Base-by-base conservation (phyloP, 176 grass and related monocot genomes). In the Areca catechu region DNA sequence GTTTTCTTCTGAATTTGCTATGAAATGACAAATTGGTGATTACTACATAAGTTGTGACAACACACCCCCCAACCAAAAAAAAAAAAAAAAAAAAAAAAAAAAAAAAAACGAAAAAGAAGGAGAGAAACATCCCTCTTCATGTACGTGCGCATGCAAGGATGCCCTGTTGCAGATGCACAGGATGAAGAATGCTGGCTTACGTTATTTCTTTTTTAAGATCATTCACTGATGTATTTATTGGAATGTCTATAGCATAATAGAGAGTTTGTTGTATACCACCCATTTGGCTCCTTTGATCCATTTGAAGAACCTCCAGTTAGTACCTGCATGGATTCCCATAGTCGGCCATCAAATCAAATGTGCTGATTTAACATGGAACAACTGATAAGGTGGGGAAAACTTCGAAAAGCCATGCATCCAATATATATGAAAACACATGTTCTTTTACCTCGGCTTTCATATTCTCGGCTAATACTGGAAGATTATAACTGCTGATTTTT, bases 401-500 rank as follows among this genome's bases (percentile, higher is more conserved):
- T 9, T 37, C 30, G 9, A 37, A 37, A 37, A 37, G 30, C 30
- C 7, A 10, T 37, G 30, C 30, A 37, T 37, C 30, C 30, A 37
- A 37, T 10, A 37, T 37, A 37, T 37, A 37, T 37, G 3, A 30
- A n/a, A 22, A 25, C 51, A 24, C 65, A 25, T 1, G 0, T 25
- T 25, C 19, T 15, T 56, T 57, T 61, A 95, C 80, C 83, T 89
- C 81, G 4, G 62, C 51, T 68, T 85, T 79, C 58, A 68, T 73
- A 30, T 72, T 72, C 66, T 92, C 80, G 58, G 70, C 81, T 64
- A 98, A 63, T 21, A 92, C 66, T 4, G 87, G 93, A 3, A 92
- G 84, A 64, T 77, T 98, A 61, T 92, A 98, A 62, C 87, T 88
- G 66, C 93, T 73, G 22, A 98, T 88, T 57, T 98, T 92, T 1